phyloP scores from a whole-genome alignment of 805 yeast species.

The Maudiozyma saulgeensis region DNA sequence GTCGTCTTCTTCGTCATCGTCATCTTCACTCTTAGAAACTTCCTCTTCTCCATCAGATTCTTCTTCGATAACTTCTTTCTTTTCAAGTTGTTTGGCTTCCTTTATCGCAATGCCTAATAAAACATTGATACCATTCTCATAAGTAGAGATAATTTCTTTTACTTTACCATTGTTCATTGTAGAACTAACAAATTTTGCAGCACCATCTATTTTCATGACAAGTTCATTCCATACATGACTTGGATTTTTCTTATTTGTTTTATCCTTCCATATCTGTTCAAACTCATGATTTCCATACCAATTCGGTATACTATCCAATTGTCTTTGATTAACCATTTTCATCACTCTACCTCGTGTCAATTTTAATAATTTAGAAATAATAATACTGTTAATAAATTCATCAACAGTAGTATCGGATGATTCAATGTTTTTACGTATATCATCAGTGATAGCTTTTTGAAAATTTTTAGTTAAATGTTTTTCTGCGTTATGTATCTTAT shows the following conservation, averaged over 20 bases:
- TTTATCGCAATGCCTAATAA: conserved; percentile 26
- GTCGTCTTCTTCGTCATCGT: conserved; percentile 13
- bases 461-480: conserved; percentile 12
- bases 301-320: conserved; percentile 10
- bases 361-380: conserved; percentile 22
- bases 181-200: conserved; percentile 31
- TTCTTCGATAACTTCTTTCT: conserved; percentile 3
- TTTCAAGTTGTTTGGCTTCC: conserved; percentile 10
- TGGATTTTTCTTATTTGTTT: conserved; percentile 35
- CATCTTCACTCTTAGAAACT: conserved; percentile 12
- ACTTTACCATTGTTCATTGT: conserved; percentile 37
- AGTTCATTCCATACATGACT: conserved; percentile 34
- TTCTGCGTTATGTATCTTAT: conserved; percentile 23
- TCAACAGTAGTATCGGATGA: conserved; percentile 7
- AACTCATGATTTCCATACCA: conserved; percentile 23
- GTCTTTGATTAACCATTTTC: conserved; percentile 8
- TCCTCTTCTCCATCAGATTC: conserved; percentile 14
- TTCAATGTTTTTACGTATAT: conserved; percentile 1
- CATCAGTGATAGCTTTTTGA: conserved; percentile 9
- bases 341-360: conserved; percentile 13
- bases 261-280: conserved; percentile 22
- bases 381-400: conserved; percentile 15
- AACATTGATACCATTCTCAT: conserved; percentile 32
- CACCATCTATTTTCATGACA: conserved; percentile 16
- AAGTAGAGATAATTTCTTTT: conserved; percentile 37